Evolutionary conservation across 208 protist species (phyloP).

Genomic region (Herpetomonas samuelpessoai): DNA sequence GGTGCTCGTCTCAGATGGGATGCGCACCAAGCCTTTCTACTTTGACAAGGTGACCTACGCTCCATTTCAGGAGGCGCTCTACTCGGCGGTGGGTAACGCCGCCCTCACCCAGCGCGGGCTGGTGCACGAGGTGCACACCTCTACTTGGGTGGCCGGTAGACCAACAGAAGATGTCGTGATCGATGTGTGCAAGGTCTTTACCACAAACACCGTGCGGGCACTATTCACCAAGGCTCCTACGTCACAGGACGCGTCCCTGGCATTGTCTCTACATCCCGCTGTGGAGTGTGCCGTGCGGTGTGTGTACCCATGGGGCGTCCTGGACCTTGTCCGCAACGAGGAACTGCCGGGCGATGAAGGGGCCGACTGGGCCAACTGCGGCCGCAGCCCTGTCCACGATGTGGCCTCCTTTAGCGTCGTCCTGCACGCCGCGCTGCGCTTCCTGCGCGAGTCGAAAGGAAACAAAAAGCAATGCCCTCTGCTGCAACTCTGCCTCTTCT

Average conservation of each 20-base stretch:
- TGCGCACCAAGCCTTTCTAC: not conserved
- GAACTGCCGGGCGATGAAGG: not conserved
- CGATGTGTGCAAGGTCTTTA: not conserved
- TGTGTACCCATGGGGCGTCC: not conserved
- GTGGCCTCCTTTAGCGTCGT: not conserved
- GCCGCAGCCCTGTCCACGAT: not conserved
- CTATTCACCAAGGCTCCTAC: not conserved
- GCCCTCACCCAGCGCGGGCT: not conserved
- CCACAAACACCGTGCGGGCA: not conserved
- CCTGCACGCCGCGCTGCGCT: not conserved
- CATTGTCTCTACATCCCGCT: too few species aligned
- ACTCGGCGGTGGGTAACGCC: not conserved
- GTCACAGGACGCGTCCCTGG: not conserved
- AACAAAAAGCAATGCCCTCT: not conserved
- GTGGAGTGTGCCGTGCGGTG: not conserved
- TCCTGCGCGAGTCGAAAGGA: not conserved
- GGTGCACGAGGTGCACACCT: not conserved
- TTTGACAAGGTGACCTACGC: constrained; percentile 1
- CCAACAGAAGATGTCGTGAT: not conserved
- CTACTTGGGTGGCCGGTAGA: not conserved
- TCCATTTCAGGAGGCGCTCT: not conserved
- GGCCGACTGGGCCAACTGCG: not conserved
- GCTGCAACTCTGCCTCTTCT: not conserved
- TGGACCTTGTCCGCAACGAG: not conserved
- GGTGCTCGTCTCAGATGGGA: not conserved